Base-by-base conservation (phyloP, 148 eudicot species). In the Persicaria tinctoria region DNA sequence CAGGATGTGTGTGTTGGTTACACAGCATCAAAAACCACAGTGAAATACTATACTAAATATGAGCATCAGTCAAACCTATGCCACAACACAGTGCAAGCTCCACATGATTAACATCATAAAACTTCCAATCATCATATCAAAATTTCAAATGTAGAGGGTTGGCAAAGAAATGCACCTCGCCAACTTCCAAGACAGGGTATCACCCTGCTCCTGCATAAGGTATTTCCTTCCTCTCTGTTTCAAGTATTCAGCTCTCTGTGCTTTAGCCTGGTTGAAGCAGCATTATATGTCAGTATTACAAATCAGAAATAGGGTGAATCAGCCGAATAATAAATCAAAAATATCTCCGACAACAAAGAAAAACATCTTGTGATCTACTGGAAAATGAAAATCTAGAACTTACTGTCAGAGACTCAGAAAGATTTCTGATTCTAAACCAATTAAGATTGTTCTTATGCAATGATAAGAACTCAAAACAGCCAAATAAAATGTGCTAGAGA, bases 191-290 rank as follows among this genome's bases (percentile, higher is more conserved):
- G 73, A 70, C 4, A 70, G 73, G 41, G 55, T 12, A 70, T 70
- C 55, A 10, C 54, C 73, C 32, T 70, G 73, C 23, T 70, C 73
- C n/a, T 47, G 2, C 54, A 48, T 70, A 70, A 48, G 32, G 8
- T 6, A 8, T 12, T 70, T 70, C 18, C 41, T 70, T 47, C 54
- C 55, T 70, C 54, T 70, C 73, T 70, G 73, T 53, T 16, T 70
- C 54, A 70, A 47, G 73, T 70, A 70, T 23, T 70, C 73, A 46
- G 73, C 73, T 18, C 54, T 70, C 54, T 70, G 51, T 23, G 51
- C 47, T 32, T 70, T 70, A 6, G 73, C 73, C 74, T 71, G 44
- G 47, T 46, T 50, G 14, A 70, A 46, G 32, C 73, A 56, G 62
- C 3, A 17, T 56, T 20, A 20, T 59, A 64, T 64, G 47, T 41